Conservation (phyloP, 352 stramenopile genomes). For the Globisporangium cylindrosporum region DNA sequence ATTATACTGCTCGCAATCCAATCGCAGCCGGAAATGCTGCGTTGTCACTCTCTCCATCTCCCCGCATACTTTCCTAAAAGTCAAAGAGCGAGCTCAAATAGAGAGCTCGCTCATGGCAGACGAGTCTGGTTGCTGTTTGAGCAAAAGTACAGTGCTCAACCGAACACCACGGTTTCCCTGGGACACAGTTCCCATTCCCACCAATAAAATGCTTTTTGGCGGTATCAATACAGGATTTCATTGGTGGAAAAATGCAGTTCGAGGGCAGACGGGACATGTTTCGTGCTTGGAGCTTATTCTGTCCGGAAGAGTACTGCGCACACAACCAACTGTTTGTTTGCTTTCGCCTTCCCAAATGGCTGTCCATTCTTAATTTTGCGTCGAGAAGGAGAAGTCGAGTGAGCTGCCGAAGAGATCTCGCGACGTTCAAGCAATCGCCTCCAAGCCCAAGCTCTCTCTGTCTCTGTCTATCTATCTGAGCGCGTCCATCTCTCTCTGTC, state of each 20-base stretch:
- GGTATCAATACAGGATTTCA: not conserved
- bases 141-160: not conserved
- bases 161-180: not conserved
- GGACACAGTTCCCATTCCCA: not conserved
- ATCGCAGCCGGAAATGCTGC: not conserved
- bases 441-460: not conserved
- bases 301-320: conserved; percentile 8
- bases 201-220: not conserved
- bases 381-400: conserved; percentile 7
- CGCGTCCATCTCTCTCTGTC: conserved; percentile 5
- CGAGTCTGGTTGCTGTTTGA: not conserved
- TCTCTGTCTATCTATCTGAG: not conserved
- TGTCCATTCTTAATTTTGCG: conserved; percentile 16
- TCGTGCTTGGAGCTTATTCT: not conserved
- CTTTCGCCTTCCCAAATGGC: conserved; percentile 2
- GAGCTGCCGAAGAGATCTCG: not conserved
- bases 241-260: not conserved
- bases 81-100: too few species aligned
- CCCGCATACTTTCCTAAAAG: too few species aligned
- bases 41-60: too few species aligned
- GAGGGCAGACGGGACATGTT: not conserved
- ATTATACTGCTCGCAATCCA: not conserved
- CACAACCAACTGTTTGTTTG: conserved; percentile 5
- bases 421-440: conserved; percentile 1
- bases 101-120: not conserved